phyloP scores from a whole-genome alignment of 768 basidiomycete species.

The Phallus indusiatus region DNA sequence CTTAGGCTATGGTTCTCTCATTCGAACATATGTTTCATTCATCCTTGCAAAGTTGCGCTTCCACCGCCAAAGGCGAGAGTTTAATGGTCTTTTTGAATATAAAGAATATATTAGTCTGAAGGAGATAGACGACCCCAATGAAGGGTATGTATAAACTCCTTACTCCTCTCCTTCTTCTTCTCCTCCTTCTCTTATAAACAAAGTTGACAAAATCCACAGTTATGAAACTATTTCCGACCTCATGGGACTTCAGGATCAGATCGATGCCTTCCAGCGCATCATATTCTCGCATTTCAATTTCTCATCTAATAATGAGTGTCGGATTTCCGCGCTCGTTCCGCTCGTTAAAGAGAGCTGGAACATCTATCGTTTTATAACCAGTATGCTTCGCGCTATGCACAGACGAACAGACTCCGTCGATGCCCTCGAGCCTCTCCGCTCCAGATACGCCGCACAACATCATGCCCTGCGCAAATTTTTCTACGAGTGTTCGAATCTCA shows the following conservation, averaged over 20 bases:
- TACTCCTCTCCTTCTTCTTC: too few species aligned
- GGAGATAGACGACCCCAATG: constrained; percentile 97
- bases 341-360: constrained; percentile 99
- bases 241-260: constrained; percentile 97
- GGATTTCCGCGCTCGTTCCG: constrained; percentile 91
- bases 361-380: constrained; percentile 97
- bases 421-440: constrained; percentile 78
- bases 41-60: constrained; percentile 92
- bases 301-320: constrained; percentile 92
- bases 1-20: constrained; percentile 84
- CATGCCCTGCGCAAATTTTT: constrained; percentile 93
- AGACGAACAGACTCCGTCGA: constrained; percentile 87
- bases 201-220: constrained; percentile 32
- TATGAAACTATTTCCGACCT: constrained; percentile 98
- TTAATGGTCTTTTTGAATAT: constrained; percentile 98
- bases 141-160: constrained; percentile 57
- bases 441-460: constrained; percentile 87
- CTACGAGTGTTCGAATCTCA: constrained; percentile 98
- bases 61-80: constrained; percentile 91
- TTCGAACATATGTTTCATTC: constrained; percentile 93
- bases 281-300: constrained; percentile 91
- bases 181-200: constrained; percentile 1
- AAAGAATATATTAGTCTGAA: constrained; percentile 97
- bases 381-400: constrained; percentile 97
- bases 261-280: constrained; percentile 97